A percentile compares a stretch with the other conserved stretches of the same genome.
phyloP scores from a whole-genome alignment of 106 monocot species.

The Dendrobium chrysotoxum region DNA sequence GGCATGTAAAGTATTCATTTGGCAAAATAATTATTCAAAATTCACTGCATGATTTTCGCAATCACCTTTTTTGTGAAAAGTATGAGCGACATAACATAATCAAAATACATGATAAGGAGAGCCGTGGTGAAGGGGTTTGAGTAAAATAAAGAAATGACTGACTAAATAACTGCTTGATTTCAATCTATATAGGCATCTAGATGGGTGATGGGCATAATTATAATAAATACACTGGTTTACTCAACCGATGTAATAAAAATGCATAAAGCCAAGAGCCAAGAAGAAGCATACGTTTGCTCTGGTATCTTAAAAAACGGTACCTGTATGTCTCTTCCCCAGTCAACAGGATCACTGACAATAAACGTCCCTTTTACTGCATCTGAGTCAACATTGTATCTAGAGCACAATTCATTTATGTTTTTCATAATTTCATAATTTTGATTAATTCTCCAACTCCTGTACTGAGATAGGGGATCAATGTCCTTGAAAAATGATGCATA shows the following conservation, averaged over 20 bases:
- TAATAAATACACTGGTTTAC: background rate
- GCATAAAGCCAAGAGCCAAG: background rate
- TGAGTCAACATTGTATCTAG: constrained; percentile 38
- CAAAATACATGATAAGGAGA: background rate
- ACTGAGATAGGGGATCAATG: constrained; percentile 82
- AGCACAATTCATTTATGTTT: constrained; percentile 13
- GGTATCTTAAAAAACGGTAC: constrained; percentile 16
- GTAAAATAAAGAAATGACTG: background rate
- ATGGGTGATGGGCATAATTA: too few relatives aligned
- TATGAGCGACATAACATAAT: background rate
- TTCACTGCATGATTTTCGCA: background rate
- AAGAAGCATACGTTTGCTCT: background rate
- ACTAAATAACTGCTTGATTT: background rate
- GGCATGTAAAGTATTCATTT: background rate
- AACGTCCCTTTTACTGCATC: constrained; percentile 79
- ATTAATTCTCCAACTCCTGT: constrained; percentile 46
- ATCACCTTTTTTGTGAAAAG: background rate
- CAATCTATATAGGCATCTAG: background rate
- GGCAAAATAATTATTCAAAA: background rate
- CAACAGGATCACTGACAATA: constrained; percentile 94
- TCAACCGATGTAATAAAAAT: background rate
- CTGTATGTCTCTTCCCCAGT: constrained; percentile 99
- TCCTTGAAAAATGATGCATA: constrained; percentile 77
- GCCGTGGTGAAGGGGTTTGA: background rate
- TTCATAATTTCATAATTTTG: constrained; percentile 16